phyloP scores from a whole-genome alignment of 345 rosid species.

The Citrus sp. region DNA sequence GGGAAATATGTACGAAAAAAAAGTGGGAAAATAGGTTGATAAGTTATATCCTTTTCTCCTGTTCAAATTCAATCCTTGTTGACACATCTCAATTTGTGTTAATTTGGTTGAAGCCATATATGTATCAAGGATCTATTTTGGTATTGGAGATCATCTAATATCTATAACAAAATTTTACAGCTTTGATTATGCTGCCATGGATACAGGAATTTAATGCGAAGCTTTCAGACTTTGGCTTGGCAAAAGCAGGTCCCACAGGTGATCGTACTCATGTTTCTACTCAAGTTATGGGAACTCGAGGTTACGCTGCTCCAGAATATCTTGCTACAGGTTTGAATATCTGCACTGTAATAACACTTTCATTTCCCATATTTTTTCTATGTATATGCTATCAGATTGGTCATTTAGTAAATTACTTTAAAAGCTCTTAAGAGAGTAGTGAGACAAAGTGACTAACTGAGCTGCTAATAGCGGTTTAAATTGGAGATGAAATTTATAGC shows the following conservation, averaged over 20 bases:
- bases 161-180: neutral
- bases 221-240: conserved; percentile 68
- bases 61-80: neutral
- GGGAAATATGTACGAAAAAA: neutral
- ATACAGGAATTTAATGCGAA: conserved; percentile 56
- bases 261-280: conserved; percentile 53
- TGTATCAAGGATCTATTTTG: neutral
- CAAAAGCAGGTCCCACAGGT: conserved; percentile 61
- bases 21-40: neutral
- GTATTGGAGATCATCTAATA: neutral
- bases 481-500: neutral
- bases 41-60: neutral
- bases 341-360: neutral
- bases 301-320: conserved; percentile 65
- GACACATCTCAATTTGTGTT: neutral
- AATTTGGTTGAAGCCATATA: neutral
- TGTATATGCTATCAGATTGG: neutral
- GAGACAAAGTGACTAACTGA: neutral
- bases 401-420: neutral
- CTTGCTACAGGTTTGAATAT: conserved; percentile 46
- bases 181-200: neutral
- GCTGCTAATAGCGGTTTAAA: neutral
- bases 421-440: neutral
- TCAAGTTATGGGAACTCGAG: conserved; percentile 55
- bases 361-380: neutral